Percentiles rank a stretch among this genome's conserved stretches.
These are phyloP conservation scores for Geranomyces variabilis DNA, from an alignment of 192 early-diverging fungal genomes.

Conservation along the genomic window DNA sequence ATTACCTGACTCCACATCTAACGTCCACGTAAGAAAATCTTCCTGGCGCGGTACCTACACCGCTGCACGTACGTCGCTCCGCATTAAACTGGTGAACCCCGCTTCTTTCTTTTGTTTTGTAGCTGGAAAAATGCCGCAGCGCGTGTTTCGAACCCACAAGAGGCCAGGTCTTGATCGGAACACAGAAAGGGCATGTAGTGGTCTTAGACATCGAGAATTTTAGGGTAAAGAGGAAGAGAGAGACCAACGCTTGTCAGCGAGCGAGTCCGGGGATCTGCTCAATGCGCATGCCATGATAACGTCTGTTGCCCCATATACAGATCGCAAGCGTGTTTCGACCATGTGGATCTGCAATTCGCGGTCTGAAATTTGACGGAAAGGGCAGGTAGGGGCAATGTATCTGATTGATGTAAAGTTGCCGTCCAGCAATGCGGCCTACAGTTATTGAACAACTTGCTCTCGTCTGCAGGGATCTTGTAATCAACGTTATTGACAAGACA, in stretches of 20 bases:
- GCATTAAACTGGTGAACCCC: no score
- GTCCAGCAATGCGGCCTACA: no score
- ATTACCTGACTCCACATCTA: background rate
- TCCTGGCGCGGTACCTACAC: no score
- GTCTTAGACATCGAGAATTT: conserved; percentile 59
- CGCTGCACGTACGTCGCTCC: no score
- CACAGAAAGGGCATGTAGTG: conserved; percentile 66
- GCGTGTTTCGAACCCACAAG: conserved; percentile 40
- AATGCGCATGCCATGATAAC: no score
- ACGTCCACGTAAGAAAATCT: background rate
- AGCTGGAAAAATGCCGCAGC: conserved; percentile 13
- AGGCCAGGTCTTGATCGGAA: conserved; percentile 64
- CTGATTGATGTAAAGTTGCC: no score
- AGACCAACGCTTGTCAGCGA: no score
- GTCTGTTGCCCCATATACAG: no score
- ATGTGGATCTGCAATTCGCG: conserved; percentile 55
- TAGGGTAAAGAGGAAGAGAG: conserved; percentile 58
- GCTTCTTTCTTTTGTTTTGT: no score
- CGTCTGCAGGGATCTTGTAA: conserved; percentile 64
- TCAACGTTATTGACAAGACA: conserved; percentile 80
- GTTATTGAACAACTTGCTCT: background rate
- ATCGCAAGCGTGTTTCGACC: conserved; percentile 21
- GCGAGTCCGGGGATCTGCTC: no score
- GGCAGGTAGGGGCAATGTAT: conserved; percentile 56
- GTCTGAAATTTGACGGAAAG: conserved; percentile 66